These are phyloP conservation scores for Sugiyamaella japonica DNA, from an alignment of 1,139 yeast genomes.

Conservation along the genomic window DNA sequence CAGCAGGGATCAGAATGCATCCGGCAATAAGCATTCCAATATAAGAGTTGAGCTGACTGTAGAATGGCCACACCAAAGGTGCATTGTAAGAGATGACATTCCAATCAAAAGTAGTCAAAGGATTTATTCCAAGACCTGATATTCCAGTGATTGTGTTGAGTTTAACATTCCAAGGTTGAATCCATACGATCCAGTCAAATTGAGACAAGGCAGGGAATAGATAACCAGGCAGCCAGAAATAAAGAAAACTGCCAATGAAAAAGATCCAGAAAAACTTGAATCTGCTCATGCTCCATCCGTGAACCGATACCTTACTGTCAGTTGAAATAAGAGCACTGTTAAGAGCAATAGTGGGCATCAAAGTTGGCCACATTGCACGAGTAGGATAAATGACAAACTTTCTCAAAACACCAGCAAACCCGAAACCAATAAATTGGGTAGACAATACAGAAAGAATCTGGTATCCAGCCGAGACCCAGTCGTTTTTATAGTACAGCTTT, in stretches of 20 bases:
- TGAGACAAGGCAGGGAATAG: slow-evolving; percentile 51
- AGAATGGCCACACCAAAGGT: slow-evolving; percentile 48
- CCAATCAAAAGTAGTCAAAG: slow-evolving; percentile 56
- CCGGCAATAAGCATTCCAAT: slow-evolving; percentile 49
- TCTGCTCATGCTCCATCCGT: slow-evolving; percentile 55
- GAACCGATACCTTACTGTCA: slow-evolving; percentile 41
- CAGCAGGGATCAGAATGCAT: slow-evolving; percentile 44
- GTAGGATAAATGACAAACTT: slow-evolving; percentile 58
- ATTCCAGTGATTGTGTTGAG: slow-evolving; percentile 59
- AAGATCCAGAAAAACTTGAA: slow-evolving; percentile 48
- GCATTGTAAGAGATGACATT: slow-evolving; percentile 40
- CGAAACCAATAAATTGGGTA: slow-evolving; percentile 61
- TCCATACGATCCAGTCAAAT: slow-evolving; percentile 69
- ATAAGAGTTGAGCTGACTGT: slow-evolving; percentile 46
- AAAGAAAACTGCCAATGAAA: slow-evolving; percentile 46
- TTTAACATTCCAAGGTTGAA: slow-evolving; percentile 53
- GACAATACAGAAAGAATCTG: slow-evolving; percentile 53
- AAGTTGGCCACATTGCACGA: slow-evolving; percentile 58
- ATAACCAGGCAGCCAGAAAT: slow-evolving; percentile 59
- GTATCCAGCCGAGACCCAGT: slow-evolving; percentile 53
- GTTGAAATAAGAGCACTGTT: slow-evolving; percentile 52
- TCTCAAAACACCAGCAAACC: slow-evolving; percentile 62
- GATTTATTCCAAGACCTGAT: slow-evolving; percentile 61
- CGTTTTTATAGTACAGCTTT: slow-evolving; percentile 46
- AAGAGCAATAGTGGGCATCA: slow-evolving; percentile 55